phyloP scores from a whole-genome alignment of 1,139 yeast species.

The Starmera stellimalicola region DNA sequence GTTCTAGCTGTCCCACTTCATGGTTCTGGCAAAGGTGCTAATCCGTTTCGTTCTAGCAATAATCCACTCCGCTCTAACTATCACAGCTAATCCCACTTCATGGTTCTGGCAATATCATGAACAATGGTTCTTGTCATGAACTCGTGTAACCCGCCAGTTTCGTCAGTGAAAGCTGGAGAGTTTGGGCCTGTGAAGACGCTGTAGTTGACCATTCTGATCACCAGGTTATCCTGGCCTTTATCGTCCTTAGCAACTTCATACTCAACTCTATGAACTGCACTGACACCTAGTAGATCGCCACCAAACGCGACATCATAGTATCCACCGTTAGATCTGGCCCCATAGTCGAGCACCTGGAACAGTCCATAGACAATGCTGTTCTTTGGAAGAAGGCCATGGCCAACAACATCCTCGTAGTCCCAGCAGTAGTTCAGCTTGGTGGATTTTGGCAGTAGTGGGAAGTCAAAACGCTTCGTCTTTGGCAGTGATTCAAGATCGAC shows the following conservation, averaged over 20 bases:
- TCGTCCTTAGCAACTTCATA: slow-evolving; percentile 9
- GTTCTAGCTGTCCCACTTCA: too few species aligned
- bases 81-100: not conserved
- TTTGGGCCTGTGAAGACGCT: slow-evolving; percentile 4
- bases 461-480: slow-evolving; percentile 2
- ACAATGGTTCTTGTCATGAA: slow-evolving; percentile 19
- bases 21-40: too few species aligned
- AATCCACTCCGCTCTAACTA: too few species aligned
- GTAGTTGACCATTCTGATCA: slow-evolving; percentile 14
- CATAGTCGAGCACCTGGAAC: slow-evolving; percentile 11
- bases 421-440: slow-evolving; percentile 10
- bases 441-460: slow-evolving; percentile 10
- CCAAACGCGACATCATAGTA: slow-evolving; percentile 54
- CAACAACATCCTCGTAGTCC: slow-evolving; percentile 8
- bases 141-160: slow-evolving; percentile 15
- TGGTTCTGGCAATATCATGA: slow-evolving; percentile 11
- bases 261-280: slow-evolving; percentile 14
- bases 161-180: slow-evolving; percentile 7
- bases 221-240: slow-evolving; percentile 7
- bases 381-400: slow-evolving; percentile 5
- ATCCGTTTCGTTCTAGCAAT: too few species aligned
- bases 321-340: slow-evolving; percentile 35
- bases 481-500: slow-evolving; percentile 5
- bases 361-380: slow-evolving; percentile 14
- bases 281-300: slow-evolving; percentile 50